Percentiles rank a stretch among this genome's conserved stretches.
phyloP scores from a whole-genome alignment of 2,329 filamentous ascomycete species.

The Ophiobolus disseminans region DNA sequence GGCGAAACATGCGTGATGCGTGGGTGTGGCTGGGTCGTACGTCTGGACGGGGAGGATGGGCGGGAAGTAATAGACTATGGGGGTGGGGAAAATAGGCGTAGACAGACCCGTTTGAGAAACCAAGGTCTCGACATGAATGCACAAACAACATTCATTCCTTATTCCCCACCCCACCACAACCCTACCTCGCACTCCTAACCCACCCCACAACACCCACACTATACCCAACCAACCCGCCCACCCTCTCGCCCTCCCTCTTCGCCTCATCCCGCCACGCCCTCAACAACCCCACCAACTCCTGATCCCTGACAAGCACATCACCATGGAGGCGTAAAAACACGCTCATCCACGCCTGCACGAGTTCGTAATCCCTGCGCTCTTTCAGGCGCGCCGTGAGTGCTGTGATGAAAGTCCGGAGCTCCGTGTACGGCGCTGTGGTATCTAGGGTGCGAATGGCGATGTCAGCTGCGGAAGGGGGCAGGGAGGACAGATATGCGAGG shows the following conservation, averaged over 20 bases:
- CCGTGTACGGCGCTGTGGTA: slow-evolving; percentile 62
- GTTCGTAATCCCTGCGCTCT: slow-evolving; percentile 82
- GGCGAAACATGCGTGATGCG: no score
- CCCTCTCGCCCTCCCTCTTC: slow-evolving; percentile 71
- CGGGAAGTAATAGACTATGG: no score
- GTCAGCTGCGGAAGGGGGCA: slow-evolving; percentile 86
- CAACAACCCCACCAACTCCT: slow-evolving; percentile 66
- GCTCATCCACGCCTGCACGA: slow-evolving; percentile 96
- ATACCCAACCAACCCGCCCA: slow-evolving; percentile 83
- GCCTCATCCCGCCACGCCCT: slow-evolving; percentile 75
- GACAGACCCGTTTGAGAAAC: no score
- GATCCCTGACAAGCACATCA: slow-evolving; percentile 60
- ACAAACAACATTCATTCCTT: no score
- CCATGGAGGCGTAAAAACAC: slow-evolving; percentile 86
- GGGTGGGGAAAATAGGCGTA: no score
- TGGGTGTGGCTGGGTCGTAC: no score
- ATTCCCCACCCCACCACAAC: neutral
- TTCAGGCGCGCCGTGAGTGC: slow-evolving; percentile 76
- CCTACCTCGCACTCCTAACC: slow-evolving; percentile 62
- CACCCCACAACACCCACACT: slow-evolving; percentile 86
- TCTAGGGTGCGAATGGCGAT: slow-evolving; percentile 85
- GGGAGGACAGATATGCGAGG: slow-evolving; percentile 77
- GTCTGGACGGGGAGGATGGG: no score
- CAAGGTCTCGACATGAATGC: no score
- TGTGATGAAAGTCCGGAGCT: slow-evolving; percentile 80